A percentile compares a stretch with the other conserved stretches of the same genome.
phyloP scores from a whole-genome alignment of 768 basidiomycete species.

The Tremella yokohamensis region DNA sequence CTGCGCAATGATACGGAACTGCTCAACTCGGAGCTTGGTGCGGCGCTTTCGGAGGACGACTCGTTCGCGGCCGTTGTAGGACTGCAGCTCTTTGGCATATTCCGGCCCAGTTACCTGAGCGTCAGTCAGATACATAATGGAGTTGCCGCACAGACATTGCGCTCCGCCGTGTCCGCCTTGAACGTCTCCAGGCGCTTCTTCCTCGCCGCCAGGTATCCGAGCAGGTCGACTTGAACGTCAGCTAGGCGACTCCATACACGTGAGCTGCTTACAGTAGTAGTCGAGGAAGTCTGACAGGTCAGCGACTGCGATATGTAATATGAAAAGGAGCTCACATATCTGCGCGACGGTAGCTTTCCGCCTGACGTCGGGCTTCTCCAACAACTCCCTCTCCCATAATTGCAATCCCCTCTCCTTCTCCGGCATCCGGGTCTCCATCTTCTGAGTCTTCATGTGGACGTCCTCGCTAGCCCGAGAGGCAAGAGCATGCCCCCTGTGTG shows the following conservation, averaged over 20 bases:
- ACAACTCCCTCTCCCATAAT: constrained; percentile 78
- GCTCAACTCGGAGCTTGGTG: constrained; percentile 85
- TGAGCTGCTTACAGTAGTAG: constrained; percentile 66
- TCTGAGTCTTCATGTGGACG: constrained; percentile 47
- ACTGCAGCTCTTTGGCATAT: constrained; percentile 72
- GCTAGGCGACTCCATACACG: background rate
- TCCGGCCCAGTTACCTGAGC: constrained; percentile 36
- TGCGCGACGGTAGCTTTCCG: constrained; percentile 96
- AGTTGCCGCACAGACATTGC: constrained; percentile 47
- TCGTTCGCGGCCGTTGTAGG: constrained; percentile 89
- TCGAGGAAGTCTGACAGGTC: constrained; percentile 71
- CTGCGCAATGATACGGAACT: constrained; percentile 97
- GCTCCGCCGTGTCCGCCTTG: constrained; percentile 71
- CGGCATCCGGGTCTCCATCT: constrained; percentile 25
- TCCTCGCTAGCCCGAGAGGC: constrained; percentile 29
- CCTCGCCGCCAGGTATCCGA: constrained; percentile 81
- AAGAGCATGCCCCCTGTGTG: constrained; percentile 20
- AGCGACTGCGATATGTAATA: background rate
- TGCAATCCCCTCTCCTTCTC: constrained; percentile 49
- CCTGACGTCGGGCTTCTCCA: constrained; percentile 81
- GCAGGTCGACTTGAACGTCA: constrained; percentile 60
- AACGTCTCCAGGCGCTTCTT: constrained; percentile 80
- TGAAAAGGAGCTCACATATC: constrained; percentile 61
- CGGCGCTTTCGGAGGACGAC: constrained; percentile 87
- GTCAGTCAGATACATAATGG: background rate